Evolutionary conservation across 345 rosid genomes (phyloP), one percentile per base, ranked within the genome.

Genomic region (Psidium guajava): DNA sequence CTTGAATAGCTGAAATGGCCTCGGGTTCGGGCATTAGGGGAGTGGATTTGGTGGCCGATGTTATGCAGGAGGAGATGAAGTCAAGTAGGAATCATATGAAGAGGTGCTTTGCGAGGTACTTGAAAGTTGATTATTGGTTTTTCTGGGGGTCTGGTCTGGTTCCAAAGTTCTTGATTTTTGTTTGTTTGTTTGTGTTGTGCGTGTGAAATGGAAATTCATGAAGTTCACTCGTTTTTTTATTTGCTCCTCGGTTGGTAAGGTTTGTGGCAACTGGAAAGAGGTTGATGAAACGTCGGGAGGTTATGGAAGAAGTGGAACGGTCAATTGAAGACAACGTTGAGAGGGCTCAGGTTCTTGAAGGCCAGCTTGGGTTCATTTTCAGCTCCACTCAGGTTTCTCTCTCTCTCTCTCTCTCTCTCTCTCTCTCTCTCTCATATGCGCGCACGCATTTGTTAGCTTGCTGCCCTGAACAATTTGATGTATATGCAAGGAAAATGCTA

Each of bases 51-150:
- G 90, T 96, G 64, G 92, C 94, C 20, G 96, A 94, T 11, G 90
- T 86, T 89, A 90, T 97, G 98, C 98, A 98, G 25, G 98, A 91
- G 54, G 99, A 96, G 21, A 83, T 94, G 87, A 93, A 84, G 91
- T 92, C 95, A 83, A 93, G 98, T 87, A 91, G 92, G 53, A 93
- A 90, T 87, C 91, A 95, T 49, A 93, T 92, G 95, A 95, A 94
- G 89, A 93, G 75, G 89, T 95, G 98, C 88, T 93, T 95, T 83
- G 87, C 95, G 74, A 93, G 95, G 98, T 95, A 82, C 22, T 64
- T 64, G 5, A 16, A 32, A 64, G 8, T 27, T 11, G 24, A 50
- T 53, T 81, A 18, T 15, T 73, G 81, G 15, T 28, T 11, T 32
- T n/a, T 32, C 44, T 49, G 1, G 64, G 42, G 42, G 21, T 20